Evolutionary conservation across 495 filamentous ascomycete species (phyloP).

Genomic region (Aspergillus cavernicola): DNA sequence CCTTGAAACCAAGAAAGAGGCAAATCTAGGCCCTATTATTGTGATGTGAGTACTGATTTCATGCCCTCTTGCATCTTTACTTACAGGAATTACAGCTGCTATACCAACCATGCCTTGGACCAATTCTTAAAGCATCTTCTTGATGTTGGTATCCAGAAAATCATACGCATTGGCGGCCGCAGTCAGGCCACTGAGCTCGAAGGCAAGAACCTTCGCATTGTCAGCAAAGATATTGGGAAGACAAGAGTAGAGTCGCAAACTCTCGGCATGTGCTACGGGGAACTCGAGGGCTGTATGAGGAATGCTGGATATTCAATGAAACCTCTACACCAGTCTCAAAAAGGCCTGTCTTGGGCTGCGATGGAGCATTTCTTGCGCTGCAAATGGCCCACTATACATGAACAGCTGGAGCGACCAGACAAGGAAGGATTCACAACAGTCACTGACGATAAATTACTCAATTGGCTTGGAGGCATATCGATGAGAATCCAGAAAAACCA

Average conservation of each 20-base stretch:
- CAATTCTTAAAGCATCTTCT: conserved; percentile 65
- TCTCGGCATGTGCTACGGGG: neutral
- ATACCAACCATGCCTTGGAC: conserved; percentile 74
- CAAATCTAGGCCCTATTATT: conserved; percentile 55
- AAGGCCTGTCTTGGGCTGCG: neutral
- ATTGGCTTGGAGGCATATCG: neutral
- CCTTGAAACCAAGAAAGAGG: conserved; percentile 48
- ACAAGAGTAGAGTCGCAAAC: conserved; percentile 1
- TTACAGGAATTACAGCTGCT: conserved; percentile 48
- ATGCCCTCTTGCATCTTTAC: neutral
- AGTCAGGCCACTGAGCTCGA: neutral
- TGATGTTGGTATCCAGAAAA: conserved; percentile 46
- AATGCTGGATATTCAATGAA: conserved; percentile 1
- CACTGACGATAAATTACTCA: neutral
- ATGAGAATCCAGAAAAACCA: neutral
- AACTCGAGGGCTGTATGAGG: neutral
- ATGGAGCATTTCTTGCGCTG: neutral
- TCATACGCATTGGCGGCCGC: conserved; percentile 62
- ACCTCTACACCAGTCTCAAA: conserved; percentile 1
- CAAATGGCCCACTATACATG: neutral
- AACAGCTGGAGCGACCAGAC: neutral
- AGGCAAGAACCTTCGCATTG: neutral
- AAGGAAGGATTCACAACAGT: neutral
- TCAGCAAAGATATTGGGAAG: neutral
- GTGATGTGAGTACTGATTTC: neutral